phyloP scores from a whole-genome alignment of 225 moss, liverwort and hornwort species.

The Sphagnum contortum region DNA sequence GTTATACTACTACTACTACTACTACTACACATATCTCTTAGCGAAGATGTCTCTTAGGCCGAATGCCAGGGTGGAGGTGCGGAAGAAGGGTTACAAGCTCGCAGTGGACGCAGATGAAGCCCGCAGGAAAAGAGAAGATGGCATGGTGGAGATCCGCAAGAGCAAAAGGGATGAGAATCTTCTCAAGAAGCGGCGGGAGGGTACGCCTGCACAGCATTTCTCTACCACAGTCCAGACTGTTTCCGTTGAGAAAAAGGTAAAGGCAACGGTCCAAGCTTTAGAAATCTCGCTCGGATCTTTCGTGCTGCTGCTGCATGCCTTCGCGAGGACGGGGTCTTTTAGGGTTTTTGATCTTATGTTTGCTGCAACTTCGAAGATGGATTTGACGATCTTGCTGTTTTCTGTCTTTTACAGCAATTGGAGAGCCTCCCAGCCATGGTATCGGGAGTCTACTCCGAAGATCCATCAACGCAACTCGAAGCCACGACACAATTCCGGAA shows the following conservation, averaged over 20 bases:
- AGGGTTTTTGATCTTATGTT: not conserved
- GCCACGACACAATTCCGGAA: constrained; percentile 91
- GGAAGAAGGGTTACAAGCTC: constrained; percentile 96
- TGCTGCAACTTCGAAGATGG: not conserved
- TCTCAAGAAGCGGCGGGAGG: constrained; percentile 84
- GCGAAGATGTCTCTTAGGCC: constrained; percentile 80
- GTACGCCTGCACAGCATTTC: constrained; percentile 75
- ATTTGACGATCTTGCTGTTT: constrained; percentile 5
- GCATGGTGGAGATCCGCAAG: constrained; percentile 99
- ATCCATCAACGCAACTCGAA: constrained; percentile 66
- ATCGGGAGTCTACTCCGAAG: constrained; percentile 84
- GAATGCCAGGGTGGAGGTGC: constrained; percentile 79
- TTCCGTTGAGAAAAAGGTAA: constrained; percentile 85
- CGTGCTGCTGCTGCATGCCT: not conserved
- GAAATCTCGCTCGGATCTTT: no score
- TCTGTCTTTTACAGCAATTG: constrained; percentile 49
- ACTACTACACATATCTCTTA: no score
- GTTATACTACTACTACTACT: no score
- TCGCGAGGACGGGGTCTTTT: not conserved
- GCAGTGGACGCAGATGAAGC: constrained; percentile 97
- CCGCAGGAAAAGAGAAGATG: constrained; percentile 89
- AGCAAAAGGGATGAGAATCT: constrained; percentile 93
- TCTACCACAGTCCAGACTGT: constrained; percentile 51
- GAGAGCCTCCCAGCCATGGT: constrained; percentile 99
- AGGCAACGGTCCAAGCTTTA: not conserved